Evolutionary conservation across 2,329 filamentous ascomycete genomes (phyloP), one percentile per base, ranked within the genome.

Genomic region (Eurotiales sp.): DNA sequence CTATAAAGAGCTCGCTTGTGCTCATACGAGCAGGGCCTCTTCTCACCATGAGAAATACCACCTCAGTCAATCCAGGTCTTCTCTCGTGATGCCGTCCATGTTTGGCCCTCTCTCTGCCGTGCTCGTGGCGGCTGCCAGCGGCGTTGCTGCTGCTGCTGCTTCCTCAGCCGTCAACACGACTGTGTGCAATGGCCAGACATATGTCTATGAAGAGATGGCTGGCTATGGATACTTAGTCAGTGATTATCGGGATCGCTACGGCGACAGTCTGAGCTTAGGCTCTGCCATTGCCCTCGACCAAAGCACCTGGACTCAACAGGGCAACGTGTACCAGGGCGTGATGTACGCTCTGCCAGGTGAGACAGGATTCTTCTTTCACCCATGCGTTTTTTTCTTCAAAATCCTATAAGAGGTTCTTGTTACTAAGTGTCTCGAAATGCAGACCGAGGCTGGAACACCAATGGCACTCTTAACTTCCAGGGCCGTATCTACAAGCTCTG

Each of bases 401-500:
- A 19, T 30, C 8, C 4, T 27, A n/a, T 34, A 1, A 14, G 17
- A 8, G 12, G 32, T 47, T 52, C 50, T 17, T 27, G 8, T 15
- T 36, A 50, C 39, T 47, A 41, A 19, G 34, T 17, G 23, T 3
- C 39, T 21, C 21, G 3, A 29, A 1, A 4, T 41, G 76, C 39
- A 52, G 50, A 52, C 29, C 44, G 50, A 7, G 50, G 50, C 44
- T 52, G 73, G 84, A 88, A 89, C 61, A 88, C 85, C 0, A 72
- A 87, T 58, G 85, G 84, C 40, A 88, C 85, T 8, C 58, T 85
- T 15, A 87, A 87, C 64, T 87, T 78, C 64, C 81, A 87, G 57
- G 77, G 79, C 3, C 78, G 86, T 29, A 76, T 90, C 23, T 86
- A 90, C 66, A 85, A 86, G 62, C 84, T 88, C 64, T 64, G 72